Conservation (phyloP, 2,329 filamentous ascomycete genomes). For the Hortaea sp. region DNA sequence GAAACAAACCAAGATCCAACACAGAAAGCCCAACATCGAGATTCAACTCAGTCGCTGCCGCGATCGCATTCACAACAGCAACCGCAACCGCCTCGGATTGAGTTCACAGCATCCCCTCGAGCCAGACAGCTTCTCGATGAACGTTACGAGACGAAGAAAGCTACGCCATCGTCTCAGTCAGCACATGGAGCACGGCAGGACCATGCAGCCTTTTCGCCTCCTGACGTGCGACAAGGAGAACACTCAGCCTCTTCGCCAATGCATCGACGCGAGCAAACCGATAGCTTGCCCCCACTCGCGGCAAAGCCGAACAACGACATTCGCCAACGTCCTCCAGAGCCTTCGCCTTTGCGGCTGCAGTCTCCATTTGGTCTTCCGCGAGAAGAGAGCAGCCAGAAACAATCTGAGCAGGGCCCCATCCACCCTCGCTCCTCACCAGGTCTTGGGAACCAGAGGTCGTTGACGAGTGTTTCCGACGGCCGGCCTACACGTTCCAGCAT, state of each 20-base stretch:
- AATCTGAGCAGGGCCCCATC: too few relatives aligned
- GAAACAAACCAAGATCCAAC: background rate
- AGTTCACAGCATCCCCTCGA: conserved; percentile 3
- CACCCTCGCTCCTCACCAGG: too few relatives aligned
- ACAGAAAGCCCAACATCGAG: background rate
- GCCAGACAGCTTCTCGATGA: conserved; percentile 2
- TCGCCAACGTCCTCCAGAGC: background rate
- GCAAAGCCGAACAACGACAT: background rate
- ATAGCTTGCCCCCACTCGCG: background rate
- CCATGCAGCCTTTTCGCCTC: background rate
- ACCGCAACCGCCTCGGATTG: background rate
- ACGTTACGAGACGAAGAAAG: background rate
- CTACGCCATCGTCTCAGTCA: background rate
- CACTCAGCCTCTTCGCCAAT: background rate
- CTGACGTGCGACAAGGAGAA: background rate
- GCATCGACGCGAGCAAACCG: background rate
- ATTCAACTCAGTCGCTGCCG: background rate
- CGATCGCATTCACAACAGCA: background rate
- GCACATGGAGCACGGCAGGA: background rate
- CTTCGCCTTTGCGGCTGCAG: background rate
- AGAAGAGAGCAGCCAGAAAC: too few relatives aligned
- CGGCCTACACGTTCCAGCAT: background rate
- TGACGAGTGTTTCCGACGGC: too few relatives aligned
- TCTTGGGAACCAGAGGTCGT: too few relatives aligned
- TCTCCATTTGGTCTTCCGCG: background rate